Evolutionary conservation across 2,329 filamentous ascomycete species (phyloP), one percentile per base, ranked within the genome.

Genomic region (Endocalyx cinctus): DNA sequence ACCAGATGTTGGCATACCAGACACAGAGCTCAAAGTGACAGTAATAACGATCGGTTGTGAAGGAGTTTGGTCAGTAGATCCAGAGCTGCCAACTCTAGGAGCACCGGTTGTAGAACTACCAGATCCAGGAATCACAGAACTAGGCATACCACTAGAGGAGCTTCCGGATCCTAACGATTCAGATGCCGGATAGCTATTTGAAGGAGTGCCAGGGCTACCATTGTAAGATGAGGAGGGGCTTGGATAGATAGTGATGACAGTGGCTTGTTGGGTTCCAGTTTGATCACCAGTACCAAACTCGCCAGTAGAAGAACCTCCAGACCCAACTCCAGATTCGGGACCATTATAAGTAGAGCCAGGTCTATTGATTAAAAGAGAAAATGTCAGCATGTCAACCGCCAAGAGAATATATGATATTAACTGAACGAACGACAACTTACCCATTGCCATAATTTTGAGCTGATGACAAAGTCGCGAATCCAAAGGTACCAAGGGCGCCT

Each of bases 391-490:
- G 8, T 8, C 8, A 8, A 23, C 20, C 20, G 20, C 8, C 8
- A n/a, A 8, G 8, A 23, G 20, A 8, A n/a, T 8, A n/a, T 8
- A 8, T n/a, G 20, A 32, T 25, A 6, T 25, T 7, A 3, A 13
- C 12, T 17, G 18, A 27, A 18, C 18, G 8, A 13, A 27, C 5
- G 26, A 16, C 41, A 16, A 48, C 51, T 44, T 32, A 53, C 51
- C 35, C 42, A 19, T 45, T 44, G 25, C 46, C 47, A 29, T 51
- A 52, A 8, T 29, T 37, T 41, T 54, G 50, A 33, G 46, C 51
- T 3, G 47, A 45, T 31, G 48, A 33, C 25, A 47, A 41, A 36
- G 45, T 46, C 34, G 38, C 31, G 34, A 55, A 42, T 32, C 49
- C 36, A 32, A 42, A 27, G 38, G 41, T 44, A 35, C 49, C 44